Base-by-base conservation (phyloP, 2,329 filamentous ascomycete species). In the Fusarium sp. region DNA sequence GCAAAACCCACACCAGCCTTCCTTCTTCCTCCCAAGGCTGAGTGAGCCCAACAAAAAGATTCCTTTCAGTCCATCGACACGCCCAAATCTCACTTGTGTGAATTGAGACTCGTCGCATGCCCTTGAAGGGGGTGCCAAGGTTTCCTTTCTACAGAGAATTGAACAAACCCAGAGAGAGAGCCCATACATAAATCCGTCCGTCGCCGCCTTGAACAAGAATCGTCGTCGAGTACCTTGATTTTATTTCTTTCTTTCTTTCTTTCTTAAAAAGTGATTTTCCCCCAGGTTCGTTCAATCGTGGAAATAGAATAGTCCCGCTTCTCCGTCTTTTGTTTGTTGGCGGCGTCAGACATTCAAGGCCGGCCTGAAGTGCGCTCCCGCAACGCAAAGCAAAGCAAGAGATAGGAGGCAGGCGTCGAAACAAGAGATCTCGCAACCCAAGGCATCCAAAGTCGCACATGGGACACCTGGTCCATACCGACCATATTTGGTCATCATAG, bases 341-440 rank as follows among this genome's bases (percentile, higher is more conserved):
- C 67, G 66, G 72, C 66, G 66, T 67, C 71, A 73, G 76, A 74
- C 73, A 67, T 73, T 69, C 71, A 72, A 79, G 77, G 69, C 78
- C 78, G 67, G 78, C 74, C 75, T 70, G 76, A 79, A 65, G 67
- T 67, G 62, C 68, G 68, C 61, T 54, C 71, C 50, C 71, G 62
- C 31, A 52, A 56, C 72, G 42, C 69, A 70, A 65, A 60, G 61
- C 31, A 52, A 54, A 74, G 42, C 69, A 70, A 66, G 62, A 75
- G 69, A 75, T 62, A 66, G 64, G 52, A 72, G 70, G 61, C 66
- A 76, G 64, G 63, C 38, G 52, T 75, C 52, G 67, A 71, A 78
- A 67, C 66, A 74, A 70, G 42, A 70, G 47, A 63, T 50, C 24
- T 50, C 24, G 74, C 64, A 65, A 58, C 45, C 73, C 64, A 65